These are phyloP conservation scores for Verticillium nubilum DNA, from an alignment of 2,329 filamentous ascomycete genomes.

Conservation along the genomic window DNA sequence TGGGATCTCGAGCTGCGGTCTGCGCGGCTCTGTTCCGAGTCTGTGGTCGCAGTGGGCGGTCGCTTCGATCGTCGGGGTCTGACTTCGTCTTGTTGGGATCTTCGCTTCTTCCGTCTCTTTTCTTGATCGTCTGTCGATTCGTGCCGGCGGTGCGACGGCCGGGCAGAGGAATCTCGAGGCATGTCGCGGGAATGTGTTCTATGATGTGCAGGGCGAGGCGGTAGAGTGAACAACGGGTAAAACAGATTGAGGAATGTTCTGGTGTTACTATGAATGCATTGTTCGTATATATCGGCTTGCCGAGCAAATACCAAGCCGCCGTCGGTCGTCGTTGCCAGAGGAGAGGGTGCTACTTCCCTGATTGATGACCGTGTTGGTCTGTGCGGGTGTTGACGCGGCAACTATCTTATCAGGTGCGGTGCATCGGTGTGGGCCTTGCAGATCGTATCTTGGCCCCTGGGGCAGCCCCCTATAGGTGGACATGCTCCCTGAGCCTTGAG, in stretches of 20 bases:
- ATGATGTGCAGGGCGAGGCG: constrained; percentile 25
- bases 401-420: constrained; percentile 28
- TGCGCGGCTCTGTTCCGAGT: constrained; percentile 25
- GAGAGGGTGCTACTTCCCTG: background rate
- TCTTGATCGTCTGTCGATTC: constrained; percentile 22
- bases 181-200: constrained; percentile 14
- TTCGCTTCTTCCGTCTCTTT: constrained; percentile 28
- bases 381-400: constrained; percentile 31
- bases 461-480: no score
- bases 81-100: constrained; percentile 18
- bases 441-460: no score
- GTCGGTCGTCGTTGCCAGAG: background rate
- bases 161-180: constrained; percentile 22
- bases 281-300: constrained; percentile 2
- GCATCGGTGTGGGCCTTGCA: background rate
- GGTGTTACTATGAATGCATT: constrained; percentile 1
- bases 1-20: constrained; percentile 19
- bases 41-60: constrained; percentile 17
- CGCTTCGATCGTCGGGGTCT: constrained; percentile 19
- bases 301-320: constrained; percentile 9
- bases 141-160: constrained; percentile 22
- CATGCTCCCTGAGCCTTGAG: no score
- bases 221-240: constrained; percentile 12
- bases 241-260: background rate
- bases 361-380: background rate